Evolutionary conservation across 1,284 basidiomycete genomes (phyloP), one percentile per base, ranked within the genome.

Genomic region (Gomphus sp.): DNA sequence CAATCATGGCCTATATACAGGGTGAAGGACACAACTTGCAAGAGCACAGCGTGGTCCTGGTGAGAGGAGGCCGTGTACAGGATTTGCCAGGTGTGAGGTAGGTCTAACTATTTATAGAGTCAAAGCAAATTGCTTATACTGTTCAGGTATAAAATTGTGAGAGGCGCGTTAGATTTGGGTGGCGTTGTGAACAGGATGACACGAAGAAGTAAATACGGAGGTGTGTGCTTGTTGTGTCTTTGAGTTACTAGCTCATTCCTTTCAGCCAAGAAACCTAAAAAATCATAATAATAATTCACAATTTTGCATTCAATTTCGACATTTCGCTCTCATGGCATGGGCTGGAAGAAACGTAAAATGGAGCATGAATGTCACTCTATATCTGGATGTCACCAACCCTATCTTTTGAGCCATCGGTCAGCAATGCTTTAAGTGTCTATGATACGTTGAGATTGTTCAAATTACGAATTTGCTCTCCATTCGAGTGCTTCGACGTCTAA

Each of bases 1-100:
- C 85, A 45, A 81, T 95, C 60, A 89, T 91, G 73, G 95, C 95
- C 14, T 99, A 98, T 71, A 95, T 99, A 59, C 91, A 91, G 45
- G 97, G 97, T 64, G 97, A 99, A 69, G 97, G 97, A 1, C 96
- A 99, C 72, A 98, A 98, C 70, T 73, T 99, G 67, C 97, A 99
- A 75, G 97, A 99, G 71, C 97, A 99, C 70, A 89, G 87, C 70
- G 97, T 99, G 2, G 95, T 99, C 4, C 73, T 98, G 48, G 83
- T 99, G 22, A 79, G 95, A 67, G 97, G 97, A 12, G 97, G 97
- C 8, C 83, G 94, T 74, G 89, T 94, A 3, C 95, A 98, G 77
- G 97, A 99, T 85, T 80, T 98, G 70, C 95, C 95, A 41, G 94
- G 95, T 82, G 89, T 97, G 37, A 84, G 89, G 94, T 96, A 69